Conservation (phyloP, 257 asterid genomes). For the Lantana camara region DNA sequence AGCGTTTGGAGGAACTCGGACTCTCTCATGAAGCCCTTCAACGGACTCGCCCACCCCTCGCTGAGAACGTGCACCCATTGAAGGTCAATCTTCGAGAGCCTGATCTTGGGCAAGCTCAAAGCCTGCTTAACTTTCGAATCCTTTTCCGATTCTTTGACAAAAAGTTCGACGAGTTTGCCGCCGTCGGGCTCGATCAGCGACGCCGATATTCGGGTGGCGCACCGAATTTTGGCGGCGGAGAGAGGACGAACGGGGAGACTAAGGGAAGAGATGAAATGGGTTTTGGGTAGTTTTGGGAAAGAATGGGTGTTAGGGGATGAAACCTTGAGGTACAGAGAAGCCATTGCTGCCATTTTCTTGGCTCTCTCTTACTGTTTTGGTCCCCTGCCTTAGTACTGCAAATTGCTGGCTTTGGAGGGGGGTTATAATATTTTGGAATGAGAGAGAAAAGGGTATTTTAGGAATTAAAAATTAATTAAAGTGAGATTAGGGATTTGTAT, state of each 20-base stretch:
- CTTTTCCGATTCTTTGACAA: conserved; percentile 56
- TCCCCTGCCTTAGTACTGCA: not conserved
- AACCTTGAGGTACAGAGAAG: conserved; percentile 62
- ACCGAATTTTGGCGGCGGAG: conserved; percentile 32
- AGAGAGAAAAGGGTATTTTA: conserved; percentile 20
- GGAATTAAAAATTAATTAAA: not conserved
- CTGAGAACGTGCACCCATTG: conserved; percentile 98
- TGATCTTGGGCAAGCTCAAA: conserved; percentile 53
- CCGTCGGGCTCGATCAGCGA: conserved; percentile 90
- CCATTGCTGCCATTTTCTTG: conserved; percentile 65
- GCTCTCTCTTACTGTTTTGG: conserved; percentile 6
- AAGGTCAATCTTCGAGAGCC: conserved; percentile 70
- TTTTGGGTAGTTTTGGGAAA: conserved; percentile 37
- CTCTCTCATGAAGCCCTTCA: conserved; percentile 93
- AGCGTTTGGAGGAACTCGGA: conserved; percentile 98
- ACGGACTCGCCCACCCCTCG: conserved; percentile 99
- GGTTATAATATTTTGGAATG: conserved; percentile 32
- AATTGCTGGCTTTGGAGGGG: conserved; percentile 5
- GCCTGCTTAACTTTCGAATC: conserved; percentile 49
- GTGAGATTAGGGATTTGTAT: too few species aligned
- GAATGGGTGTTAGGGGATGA: conserved; percentile 30
- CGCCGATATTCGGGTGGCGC: conserved; percentile 43
- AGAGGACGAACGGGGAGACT: conserved; percentile 29
- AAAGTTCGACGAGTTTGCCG: conserved; percentile 72
- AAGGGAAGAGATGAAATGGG: conserved; percentile 40